Conservation (phyloP, 305 asterid genomes). For the Nicotiana rustica region DNA sequence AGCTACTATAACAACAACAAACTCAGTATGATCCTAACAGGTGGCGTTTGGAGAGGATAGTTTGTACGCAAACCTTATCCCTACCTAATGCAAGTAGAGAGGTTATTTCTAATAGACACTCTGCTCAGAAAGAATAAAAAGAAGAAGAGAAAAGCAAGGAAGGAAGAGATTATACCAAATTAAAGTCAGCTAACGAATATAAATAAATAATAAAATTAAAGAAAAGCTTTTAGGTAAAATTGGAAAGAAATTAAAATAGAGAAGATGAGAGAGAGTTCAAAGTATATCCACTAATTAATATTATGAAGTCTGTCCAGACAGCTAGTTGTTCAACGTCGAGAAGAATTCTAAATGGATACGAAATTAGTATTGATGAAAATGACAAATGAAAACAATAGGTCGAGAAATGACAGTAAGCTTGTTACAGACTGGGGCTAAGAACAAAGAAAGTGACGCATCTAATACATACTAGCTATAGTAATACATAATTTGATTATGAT, state of each 20-base stretch:
- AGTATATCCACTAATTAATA: too few relatives aligned
- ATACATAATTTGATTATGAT: slow-evolving; percentile 1
- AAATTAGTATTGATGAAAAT: background rate
- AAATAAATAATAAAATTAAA: background rate
- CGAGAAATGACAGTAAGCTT: slow-evolving; percentile 19
- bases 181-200: background rate
- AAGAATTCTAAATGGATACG: slow-evolving; percentile 27
- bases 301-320: background rate
- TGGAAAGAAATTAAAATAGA: too few relatives aligned
- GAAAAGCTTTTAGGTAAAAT: too few relatives aligned
- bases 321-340: background rate
- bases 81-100: too few relatives aligned
- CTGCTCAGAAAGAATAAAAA: too few relatives aligned
- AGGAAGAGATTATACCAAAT: too few relatives aligned
- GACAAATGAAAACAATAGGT: background rate
- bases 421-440: background rate
- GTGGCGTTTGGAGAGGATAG: too few relatives aligned
- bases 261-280: too few relatives aligned
- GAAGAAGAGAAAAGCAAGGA: too few relatives aligned
- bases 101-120: too few relatives aligned
- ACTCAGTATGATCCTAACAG: too few relatives aligned
- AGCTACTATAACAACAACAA: background rate
- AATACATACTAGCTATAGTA: background rate
- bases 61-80: too few relatives aligned
- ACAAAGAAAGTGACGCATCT: slow-evolving; percentile 4